phyloP scores from a whole-genome alignment of 768 basidiomycete genomes.

The Asterophora parasitica region DNA sequence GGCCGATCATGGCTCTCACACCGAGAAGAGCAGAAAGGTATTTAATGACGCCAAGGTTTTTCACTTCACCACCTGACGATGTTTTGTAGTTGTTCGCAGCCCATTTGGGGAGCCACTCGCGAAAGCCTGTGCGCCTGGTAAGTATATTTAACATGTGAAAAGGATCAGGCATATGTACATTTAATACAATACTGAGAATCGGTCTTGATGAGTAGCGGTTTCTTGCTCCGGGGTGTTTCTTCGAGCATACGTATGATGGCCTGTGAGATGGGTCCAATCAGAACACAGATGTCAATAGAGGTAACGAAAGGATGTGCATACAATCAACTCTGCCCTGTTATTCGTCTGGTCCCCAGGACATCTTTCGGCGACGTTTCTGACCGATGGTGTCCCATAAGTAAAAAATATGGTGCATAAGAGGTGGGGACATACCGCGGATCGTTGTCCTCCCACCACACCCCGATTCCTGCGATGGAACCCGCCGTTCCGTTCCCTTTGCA shows the following conservation, averaged over 20 bases:
- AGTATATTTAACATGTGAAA: background rate
- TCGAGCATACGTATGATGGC: constrained; percentile 83
- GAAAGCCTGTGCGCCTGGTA: constrained; percentile 49
- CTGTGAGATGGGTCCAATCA: constrained; percentile 33
- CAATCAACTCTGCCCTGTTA: constrained; percentile 85
- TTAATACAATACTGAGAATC: constrained; percentile 84
- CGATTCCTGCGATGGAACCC: constrained; percentile 71
- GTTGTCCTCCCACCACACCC: constrained; percentile 80
- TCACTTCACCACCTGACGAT: constrained; percentile 50
- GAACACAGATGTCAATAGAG: background rate
- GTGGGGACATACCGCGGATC: constrained; percentile 50
- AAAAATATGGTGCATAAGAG: background rate
- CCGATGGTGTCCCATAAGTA: background rate
- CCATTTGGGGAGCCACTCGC: constrained; percentile 71
- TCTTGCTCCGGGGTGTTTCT: constrained; percentile 50
- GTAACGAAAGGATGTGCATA: constrained; percentile 27
- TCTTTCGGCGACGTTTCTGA: constrained; percentile 76
- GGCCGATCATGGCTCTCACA: constrained; percentile 44
- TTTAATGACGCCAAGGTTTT: constrained; percentile 67
- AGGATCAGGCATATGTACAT: constrained; percentile 41
- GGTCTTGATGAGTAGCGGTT: constrained; percentile 68
- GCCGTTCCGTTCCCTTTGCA: constrained; percentile 76
- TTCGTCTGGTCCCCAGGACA: constrained; percentile 84
- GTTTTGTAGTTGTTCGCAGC: constrained; percentile 44
- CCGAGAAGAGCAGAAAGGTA: constrained; percentile 65